phyloP scores from a whole-genome alignment of 495 filamentous ascomycete species.

The Astrothelium subdiscretum region DNA sequence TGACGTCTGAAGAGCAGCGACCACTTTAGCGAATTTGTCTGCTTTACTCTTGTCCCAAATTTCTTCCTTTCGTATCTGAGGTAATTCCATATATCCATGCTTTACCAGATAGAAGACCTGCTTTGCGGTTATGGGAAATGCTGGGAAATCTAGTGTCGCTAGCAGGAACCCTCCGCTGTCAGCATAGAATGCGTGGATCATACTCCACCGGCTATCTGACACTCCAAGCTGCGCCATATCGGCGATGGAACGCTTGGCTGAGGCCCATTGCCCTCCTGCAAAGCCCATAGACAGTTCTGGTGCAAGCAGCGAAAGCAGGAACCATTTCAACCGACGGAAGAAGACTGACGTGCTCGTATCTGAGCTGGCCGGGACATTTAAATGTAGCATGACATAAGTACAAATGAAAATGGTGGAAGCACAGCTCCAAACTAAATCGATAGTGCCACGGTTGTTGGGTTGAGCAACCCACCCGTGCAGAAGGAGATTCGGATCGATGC shows the following conservation, averaged over 20 bases:
- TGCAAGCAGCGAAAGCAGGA: slow-evolving; percentile 19
- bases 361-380: slow-evolving; percentile 24
- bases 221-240: slow-evolving; percentile 13
- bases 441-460: slow-evolving; percentile 23
- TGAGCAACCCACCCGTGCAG: slow-evolving; percentile 9
- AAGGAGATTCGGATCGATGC: background rate
- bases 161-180: slow-evolving; percentile 32
- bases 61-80: slow-evolving; percentile 14
- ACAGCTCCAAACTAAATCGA: slow-evolving; percentile 27
- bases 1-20: background rate
- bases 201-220: slow-evolving; percentile 24
- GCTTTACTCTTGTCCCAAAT: slow-evolving; percentile 28
- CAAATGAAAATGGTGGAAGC: slow-evolving; percentile 23
- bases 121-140: slow-evolving; percentile 28
- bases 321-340: slow-evolving; percentile 19
- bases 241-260: slow-evolving; percentile 11
- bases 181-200: slow-evolving; percentile 29
- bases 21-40: slow-evolving; percentile 15
- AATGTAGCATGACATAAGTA: slow-evolving; percentile 19
- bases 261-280: slow-evolving; percentile 17
- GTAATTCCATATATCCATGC: slow-evolving; percentile 9
- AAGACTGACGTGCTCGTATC: slow-evolving; percentile 13
- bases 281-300: slow-evolving; percentile 22
- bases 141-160: slow-evolving; percentile 7
- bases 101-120: slow-evolving; percentile 27